Evolutionary conservation across 164 flowering plant species (phyloP).

Genomic region (Magnolia changhungtana): DNA sequence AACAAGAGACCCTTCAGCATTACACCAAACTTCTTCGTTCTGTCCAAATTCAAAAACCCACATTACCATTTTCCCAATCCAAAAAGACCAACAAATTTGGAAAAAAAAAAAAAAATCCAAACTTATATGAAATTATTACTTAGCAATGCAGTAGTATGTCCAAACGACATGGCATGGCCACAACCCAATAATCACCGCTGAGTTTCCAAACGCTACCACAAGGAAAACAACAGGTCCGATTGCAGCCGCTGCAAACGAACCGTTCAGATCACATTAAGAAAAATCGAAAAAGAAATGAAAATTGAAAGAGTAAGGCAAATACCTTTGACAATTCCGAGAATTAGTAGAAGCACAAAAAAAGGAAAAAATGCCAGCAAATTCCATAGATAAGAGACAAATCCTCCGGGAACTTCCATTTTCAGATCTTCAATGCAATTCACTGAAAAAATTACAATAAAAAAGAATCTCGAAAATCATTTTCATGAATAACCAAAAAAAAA

Average conservation of each 20-base stretch:
- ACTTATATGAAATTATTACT: constrained; percentile 7
- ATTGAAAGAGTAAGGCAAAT: not conserved
- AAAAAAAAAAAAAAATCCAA: not conserved
- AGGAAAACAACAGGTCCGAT: constrained; percentile 23
- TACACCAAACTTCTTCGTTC: constrained; percentile 23
- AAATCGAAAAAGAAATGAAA: not conserved
- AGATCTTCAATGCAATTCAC: not conserved
- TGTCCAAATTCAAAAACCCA: not conserved
- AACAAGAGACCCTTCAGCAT: constrained; percentile 17
- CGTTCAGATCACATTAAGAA: not conserved
- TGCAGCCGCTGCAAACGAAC: constrained; percentile 18
- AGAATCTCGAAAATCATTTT: not conserved
- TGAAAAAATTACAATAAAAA: not conserved
- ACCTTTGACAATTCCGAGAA: constrained; percentile 25
- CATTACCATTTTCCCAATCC: not conserved
- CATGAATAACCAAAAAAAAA: not conserved
- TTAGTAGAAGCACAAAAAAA: constrained; percentile 17
- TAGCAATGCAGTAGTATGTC: constrained; percentile 29
- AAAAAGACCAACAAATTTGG: not conserved
- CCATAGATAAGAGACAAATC: constrained; percentile 15
- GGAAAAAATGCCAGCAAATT: constrained; percentile 14
- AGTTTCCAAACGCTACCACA: constrained; percentile 20
- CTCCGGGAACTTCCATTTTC: constrained; percentile 15
- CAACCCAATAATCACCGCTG: constrained; percentile 22
- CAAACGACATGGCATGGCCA: constrained; percentile 23